phyloP scores from a whole-genome alignment of 257 asterid genomes.

The Lycium barbarum region DNA sequence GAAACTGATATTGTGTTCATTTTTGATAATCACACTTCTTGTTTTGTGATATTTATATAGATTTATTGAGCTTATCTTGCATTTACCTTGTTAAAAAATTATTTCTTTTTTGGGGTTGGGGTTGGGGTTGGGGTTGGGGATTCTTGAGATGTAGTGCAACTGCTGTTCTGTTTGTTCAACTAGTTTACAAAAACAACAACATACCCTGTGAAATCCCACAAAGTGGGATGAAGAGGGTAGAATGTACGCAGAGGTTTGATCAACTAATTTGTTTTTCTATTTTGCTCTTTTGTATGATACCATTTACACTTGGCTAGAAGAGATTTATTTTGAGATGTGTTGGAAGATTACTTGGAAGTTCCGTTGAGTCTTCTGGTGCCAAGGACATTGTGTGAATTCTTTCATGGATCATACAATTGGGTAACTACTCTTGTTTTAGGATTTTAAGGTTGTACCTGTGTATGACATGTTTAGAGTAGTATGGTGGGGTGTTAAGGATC shows the following conservation, averaged over 20 bases:
- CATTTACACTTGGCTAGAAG: background rate
- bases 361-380: background rate
- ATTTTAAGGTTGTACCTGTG: background rate
- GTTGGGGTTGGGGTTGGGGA: background rate
- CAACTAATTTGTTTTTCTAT: too few species aligned
- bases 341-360: background rate
- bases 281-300: background rate
- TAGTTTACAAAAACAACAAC: too few species aligned
- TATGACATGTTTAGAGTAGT: background rate
- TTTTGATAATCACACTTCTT: background rate
- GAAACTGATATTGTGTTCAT: background rate
- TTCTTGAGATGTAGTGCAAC: background rate
- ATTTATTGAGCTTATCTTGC: background rate
- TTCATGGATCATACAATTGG: background rate
- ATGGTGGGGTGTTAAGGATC: background rate
- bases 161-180: too few species aligned
- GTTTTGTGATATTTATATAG: background rate
- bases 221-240: too few species aligned
- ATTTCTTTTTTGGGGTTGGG: background rate
- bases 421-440: background rate
- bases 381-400: background rate
- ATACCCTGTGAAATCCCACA: too few species aligned
- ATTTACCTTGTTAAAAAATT: background rate
- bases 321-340: background rate
- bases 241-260: too few species aligned